Percentiles rank a stretch among this genome's conserved stretches.
Evolutionary conservation across 139 green algal genomes (phyloP).

Genomic region (Pleodorina starrii): DNA sequence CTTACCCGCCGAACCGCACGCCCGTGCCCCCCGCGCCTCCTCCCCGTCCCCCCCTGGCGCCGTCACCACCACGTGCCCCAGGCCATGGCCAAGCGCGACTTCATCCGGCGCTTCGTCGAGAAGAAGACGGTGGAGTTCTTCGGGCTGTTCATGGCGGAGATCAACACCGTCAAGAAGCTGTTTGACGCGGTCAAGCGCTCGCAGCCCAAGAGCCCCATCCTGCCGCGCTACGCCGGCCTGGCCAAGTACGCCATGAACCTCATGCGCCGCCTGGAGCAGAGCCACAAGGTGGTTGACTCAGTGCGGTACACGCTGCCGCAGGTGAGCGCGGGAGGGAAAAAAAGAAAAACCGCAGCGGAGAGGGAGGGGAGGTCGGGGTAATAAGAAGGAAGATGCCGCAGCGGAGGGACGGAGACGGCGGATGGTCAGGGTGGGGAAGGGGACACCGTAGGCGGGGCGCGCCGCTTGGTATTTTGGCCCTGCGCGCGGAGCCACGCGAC

Average conservation of each 20-base stretch:
- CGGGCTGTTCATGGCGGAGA: slow-evolving; percentile 78
- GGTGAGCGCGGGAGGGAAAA: slow-evolving; percentile 35
- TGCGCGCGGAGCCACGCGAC: too few species aligned
- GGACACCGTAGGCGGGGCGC: not conserved
- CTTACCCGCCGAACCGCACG: too few species aligned
- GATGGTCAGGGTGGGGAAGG: not conserved
- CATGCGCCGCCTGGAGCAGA: slow-evolving; percentile 70
- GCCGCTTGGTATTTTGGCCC: too few species aligned
- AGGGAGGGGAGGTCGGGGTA: too few species aligned
- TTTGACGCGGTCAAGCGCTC: slow-evolving; percentile 78
- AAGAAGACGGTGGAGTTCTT: slow-evolving; percentile 86
- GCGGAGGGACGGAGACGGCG: too few species aligned
- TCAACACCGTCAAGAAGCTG: slow-evolving; percentile 87
- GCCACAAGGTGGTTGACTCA: slow-evolving; percentile 46
- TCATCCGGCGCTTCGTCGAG: slow-evolving; percentile 75
- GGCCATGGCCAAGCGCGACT: slow-evolving; percentile 81
- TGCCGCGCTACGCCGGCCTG: slow-evolving; percentile 81
- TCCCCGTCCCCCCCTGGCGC: too few species aligned
- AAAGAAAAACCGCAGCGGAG: too few species aligned
- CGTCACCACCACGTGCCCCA: too few species aligned
- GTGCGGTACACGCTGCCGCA: slow-evolving; percentile 77
- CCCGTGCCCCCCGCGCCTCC: too few species aligned
- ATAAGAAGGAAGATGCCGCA: too few species aligned
- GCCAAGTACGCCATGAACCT: slow-evolving; percentile 75
- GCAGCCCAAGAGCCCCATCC: slow-evolving; percentile 73